Conservation (phyloP, 2,329 filamentous ascomycete species). For the Sclerotinia glacialis region DNA sequence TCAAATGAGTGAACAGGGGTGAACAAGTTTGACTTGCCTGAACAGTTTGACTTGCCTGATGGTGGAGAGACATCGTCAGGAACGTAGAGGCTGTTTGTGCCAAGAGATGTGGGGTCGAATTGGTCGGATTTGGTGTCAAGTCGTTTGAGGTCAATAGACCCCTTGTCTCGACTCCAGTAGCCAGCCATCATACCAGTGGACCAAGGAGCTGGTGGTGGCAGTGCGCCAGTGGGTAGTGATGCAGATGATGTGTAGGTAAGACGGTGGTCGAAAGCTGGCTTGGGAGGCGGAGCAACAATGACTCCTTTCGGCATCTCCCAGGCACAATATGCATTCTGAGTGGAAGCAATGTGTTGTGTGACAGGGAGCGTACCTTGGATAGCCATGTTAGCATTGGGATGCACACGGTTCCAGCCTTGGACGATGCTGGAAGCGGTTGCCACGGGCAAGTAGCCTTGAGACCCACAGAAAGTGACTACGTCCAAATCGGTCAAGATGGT, state of each 20-base stretch:
- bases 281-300: background rate
- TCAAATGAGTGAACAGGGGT: too few relatives aligned
- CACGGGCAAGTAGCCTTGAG: conserved; percentile 10
- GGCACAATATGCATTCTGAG: conserved; percentile 15
- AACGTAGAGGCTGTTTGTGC: background rate
- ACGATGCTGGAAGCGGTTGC: conserved; percentile 1
- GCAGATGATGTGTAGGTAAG: background rate
- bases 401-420: conserved; percentile 4
- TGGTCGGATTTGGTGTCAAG: background rate
- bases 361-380: conserved; percentile 7
- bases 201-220: background rate
- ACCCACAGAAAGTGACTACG: conserved; percentile 28
- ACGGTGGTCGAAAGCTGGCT: conserved; percentile 1
- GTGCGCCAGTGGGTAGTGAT: background rate
- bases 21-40: background rate
- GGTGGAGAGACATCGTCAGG: background rate
- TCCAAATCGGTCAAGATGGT: conserved; percentile 31
- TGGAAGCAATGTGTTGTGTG: conserved; percentile 13
- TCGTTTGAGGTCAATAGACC: background rate
- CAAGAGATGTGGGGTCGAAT: conserved; percentile 1
- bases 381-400: background rate
- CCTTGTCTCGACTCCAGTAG: conserved; percentile 7
- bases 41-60: background rate
- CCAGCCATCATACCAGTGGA: conserved; percentile 20
- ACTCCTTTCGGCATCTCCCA: conserved; percentile 1